phyloP scores from a whole-genome alignment of 1,284 basidiomycete species.

The Pulchroboletus neoregius region DNA sequence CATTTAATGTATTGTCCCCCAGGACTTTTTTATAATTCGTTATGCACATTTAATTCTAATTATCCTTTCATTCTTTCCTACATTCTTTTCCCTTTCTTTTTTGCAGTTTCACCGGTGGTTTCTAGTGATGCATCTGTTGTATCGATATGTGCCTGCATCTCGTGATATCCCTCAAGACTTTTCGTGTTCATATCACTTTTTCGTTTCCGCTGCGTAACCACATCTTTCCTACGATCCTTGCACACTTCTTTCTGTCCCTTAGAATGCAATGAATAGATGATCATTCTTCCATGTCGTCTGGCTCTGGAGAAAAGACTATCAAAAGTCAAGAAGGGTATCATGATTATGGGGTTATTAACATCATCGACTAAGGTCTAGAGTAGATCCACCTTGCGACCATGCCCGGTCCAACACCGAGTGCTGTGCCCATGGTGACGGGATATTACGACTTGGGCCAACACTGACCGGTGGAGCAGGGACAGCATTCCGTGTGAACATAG shows the following conservation, averaged over 20 bases:
- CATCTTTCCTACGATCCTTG: background rate
- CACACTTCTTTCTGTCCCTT: too few species aligned
- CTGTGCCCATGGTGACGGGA: constrained; percentile 32
- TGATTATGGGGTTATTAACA: constrained; percentile 4
- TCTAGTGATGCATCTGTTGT: constrained; percentile 16
- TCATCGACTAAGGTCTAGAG: constrained; percentile 39
- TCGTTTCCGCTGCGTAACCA: constrained; percentile 3
- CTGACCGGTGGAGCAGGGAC: constrained; percentile 37
- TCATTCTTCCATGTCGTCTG: background rate
- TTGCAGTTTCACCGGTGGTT: background rate
- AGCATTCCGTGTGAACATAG: constrained; percentile 38
- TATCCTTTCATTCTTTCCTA: constrained; percentile 9
- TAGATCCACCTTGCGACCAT: constrained; percentile 36
- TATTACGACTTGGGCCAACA: constrained; percentile 26
- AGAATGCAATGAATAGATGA: constrained; percentile 16
- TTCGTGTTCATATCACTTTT: constrained; percentile 2
- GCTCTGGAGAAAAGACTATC: background rate
- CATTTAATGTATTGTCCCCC: too few species aligned
- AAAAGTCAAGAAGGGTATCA: constrained; percentile 8
- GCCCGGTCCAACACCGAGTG: constrained; percentile 34
- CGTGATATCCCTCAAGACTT: constrained; percentile 20
- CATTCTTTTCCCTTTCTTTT: background rate
- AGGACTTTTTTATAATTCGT: constrained; percentile 26
- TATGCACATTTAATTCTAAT: constrained; percentile 35
- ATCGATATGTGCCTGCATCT: constrained; percentile 26